Percentiles rank a stretch among this genome's conserved stretches.
Evolutionary conservation across 2,329 filamentous ascomycete species (phyloP).

Genomic region (Hymenoscyphus infarciens): DNA sequence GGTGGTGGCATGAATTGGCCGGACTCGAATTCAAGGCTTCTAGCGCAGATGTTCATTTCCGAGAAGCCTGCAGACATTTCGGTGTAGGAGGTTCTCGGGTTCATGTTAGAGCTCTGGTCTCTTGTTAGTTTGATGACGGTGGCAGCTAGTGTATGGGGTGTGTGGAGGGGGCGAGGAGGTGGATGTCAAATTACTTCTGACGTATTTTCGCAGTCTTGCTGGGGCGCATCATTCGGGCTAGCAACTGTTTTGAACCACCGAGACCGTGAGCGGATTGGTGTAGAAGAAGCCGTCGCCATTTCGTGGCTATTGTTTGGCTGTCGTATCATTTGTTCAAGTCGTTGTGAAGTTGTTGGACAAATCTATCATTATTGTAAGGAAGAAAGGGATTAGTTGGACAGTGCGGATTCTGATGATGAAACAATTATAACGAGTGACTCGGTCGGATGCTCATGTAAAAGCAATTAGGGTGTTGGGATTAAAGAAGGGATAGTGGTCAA

Average conservation of each 20-base stretch:
- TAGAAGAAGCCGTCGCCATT: background rate
- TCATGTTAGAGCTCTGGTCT: background rate
- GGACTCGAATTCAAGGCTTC: background rate
- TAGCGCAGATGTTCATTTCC: background rate
- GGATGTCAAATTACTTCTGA: background rate
- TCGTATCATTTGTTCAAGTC: background rate
- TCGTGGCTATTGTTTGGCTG: background rate
- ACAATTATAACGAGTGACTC: background rate
- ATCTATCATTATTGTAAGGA: background rate
- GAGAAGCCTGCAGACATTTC: background rate
- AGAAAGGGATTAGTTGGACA: background rate
- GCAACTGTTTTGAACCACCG: background rate
- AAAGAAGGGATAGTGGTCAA: slow-evolving; percentile 2
- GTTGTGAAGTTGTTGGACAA: background rate
- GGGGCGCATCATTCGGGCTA: background rate
- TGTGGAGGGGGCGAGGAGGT: background rate
- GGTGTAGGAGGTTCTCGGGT: background rate
- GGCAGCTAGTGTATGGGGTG: background rate
- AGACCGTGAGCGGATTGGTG: background rate
- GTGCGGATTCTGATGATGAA: background rate
- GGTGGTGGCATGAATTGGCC: too few relatives aligned
- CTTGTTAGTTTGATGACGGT: background rate
- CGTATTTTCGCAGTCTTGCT: background rate
- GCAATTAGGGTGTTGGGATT: background rate
- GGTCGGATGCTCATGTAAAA: background rate